Base-by-base conservation (phyloP, 1,284 basidiomycete genomes). In the Ustilago bromivora region DNA sequence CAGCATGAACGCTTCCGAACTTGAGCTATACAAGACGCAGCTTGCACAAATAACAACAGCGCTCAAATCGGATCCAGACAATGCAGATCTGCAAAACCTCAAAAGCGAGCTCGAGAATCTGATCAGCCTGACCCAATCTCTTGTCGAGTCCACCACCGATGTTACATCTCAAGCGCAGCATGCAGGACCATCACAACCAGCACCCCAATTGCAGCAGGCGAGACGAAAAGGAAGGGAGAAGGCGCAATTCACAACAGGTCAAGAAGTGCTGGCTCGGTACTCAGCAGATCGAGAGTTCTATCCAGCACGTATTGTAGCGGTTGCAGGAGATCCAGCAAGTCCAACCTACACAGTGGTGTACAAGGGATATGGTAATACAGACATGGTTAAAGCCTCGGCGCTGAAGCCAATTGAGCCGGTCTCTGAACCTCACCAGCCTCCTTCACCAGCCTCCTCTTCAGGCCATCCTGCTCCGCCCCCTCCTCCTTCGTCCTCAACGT, bases 331-430 rank as follows among this genome's bases (percentile, higher is more conserved):
- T 17, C 88, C 90, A 70, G 92, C 94, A 58, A 93, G 93, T 79
- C 91, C 92, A 11, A 91, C 94, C 76, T 98, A 94, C 89, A 95
- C 93, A 81, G 92, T 99, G 84, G 91, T 96, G 46, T 99, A 97
- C 90, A 94, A 94, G 85, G 94, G 93, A 3, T 98, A 98, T 89
- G 93, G 95, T 79, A 92, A 92, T 43, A 96, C 95, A n/a, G 95
- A 98, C 86, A 91, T 94, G 61, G 90, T 97, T 38, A 91, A 92
- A 70, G 89, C 90, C 23, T 87, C 89, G 4, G 92, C 93, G 73
- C 87, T 97, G 68, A 93, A 94, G 84, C 83, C 40, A 8, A 23
- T 35, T 23, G 28, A 64, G 19, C 8, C 55, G 17, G 4, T 28
- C 31, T 51, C 49, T 32, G 49, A 3, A 38, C 40, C 59, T 35